Evolutionary conservation across 2,329 filamentous ascomycete genomes (phyloP), one percentile per base, ranked within the genome.

Genomic region (Epichloe sylvatica): DNA sequence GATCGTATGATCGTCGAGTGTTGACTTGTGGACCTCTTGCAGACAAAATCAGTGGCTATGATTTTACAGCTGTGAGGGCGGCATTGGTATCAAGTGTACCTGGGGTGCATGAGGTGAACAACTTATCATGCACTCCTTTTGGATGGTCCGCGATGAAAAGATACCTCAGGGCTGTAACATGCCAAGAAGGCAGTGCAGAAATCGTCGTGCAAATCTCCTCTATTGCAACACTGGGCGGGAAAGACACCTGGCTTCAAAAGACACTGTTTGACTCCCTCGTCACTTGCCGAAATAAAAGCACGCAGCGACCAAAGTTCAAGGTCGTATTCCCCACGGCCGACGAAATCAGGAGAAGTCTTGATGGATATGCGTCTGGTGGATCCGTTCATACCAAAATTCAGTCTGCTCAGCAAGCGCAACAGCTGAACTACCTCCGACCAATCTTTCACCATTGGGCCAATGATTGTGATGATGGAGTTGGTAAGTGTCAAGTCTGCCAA

Each of bases 311-410:
- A 1, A 70, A 66, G 4, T 82, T 84, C 65, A 83, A 80, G 46
- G 73, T 95, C 37, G 75, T 95, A 4, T 95, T 91, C 56, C 89
- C 89, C 0, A 91, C 87, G 0, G 71, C 84, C 0, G 76, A 85
- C 47, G 87, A 94, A 61, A 84, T 95, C 51, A 78, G 86, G 15
- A 70, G 70, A 39, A 90, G 83, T 0, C 63, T 94, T 0, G 83
- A 89, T 58, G 89, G 89, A 5, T 94, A 94, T 60, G 64, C 59
- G 2, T 86, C 86, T 0, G 89, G 89, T 0, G 75, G 67, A 2
- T 91, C 87, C 0, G 92, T 95, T 50, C 88, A 94, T 60, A 86
- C 81, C 58, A 92, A 88, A 60, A 78, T 81, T 2, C 76, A 86
- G 55, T 86, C 81, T 1, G 56, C 73, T 2, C 73, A 83, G 15